Evolutionary conservation across 495 filamentous ascomycete species (phyloP), one percentile per base, ranked within the genome.

Genomic region (Talaromyces thailandensis): DNA sequence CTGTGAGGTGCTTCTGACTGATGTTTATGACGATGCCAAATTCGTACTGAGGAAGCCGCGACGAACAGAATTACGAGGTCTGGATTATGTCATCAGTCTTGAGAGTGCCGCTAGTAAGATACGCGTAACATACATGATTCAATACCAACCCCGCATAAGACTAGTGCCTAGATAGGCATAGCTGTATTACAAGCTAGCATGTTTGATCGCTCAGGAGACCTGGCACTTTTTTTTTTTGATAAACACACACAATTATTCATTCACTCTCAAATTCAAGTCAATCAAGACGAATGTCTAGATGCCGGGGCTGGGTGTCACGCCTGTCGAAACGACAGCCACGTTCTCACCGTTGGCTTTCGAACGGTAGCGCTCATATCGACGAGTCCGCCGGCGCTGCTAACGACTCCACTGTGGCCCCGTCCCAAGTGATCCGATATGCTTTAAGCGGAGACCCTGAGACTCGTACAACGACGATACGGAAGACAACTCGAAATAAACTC

Each of bases 351-450:
- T 29, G 24, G 8, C 43, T 21, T 7, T 51, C 59, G 11, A 48
- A 24, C 24, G 23, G 18, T 25, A 28, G 18, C 31, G 43, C 25
- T 52, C 59, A 29, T 61, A 25, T 18, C 57, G 21, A 60, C 57
- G 28, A 25, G 23, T 45, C 37, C 35, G 24, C 35, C 7, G 14
- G 32, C 23, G 16, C 16, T 45, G 37, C 31, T 37, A 60, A 16
- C 16, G 25, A 40, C 59, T 61, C 40, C 40, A 61, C 45, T 31
- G 24, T 52, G 59, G 43, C 70, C 12, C 67, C 71, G 16, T 70
- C 71, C 18, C 65, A 74, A 26, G 23, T 74, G 53, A 64, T 77
- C 24, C 71, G 73, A 51, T 73, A 69, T 51, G 65, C 66, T 16
- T 48, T 79, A 23, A 73, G n/a, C 61, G 5, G 69, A 64, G 8